These are phyloP conservation scores for Pythium volutum DNA, from an alignment of 352 stramenopile genomes.

Conservation along the genomic window DNA sequence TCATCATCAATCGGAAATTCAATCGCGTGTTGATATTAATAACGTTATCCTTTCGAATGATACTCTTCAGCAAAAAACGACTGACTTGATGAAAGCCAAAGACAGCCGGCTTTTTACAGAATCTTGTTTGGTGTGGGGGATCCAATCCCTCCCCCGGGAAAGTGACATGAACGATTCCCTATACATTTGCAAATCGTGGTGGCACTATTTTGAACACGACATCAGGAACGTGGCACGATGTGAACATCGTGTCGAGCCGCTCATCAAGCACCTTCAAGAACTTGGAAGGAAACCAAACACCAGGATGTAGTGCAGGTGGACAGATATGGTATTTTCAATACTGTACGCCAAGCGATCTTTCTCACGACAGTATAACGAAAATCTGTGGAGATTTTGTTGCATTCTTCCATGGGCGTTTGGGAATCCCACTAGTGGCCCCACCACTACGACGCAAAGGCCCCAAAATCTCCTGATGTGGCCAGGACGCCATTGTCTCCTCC, in stretches of 20 bases:
- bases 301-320: neutral
- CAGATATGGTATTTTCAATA: neutral
- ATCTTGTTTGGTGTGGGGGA: neutral
- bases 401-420: too few species aligned
- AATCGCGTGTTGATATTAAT: too few species aligned
- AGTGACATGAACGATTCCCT: neutral
- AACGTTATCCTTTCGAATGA: too few species aligned
- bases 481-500: too few species aligned
- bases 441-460: too few species aligned
- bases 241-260: neutral
- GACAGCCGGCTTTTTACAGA: neutral
- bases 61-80: too few species aligned
- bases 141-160: neutral
- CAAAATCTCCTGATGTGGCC: too few species aligned
- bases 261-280: neutral
- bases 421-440: too few species aligned
- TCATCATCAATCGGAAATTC: too few species aligned
- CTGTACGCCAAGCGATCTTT: neutral
- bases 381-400: too few species aligned
- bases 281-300: neutral
- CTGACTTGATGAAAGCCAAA: neutral
- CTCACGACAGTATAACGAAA: too few species aligned
- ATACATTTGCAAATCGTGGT: neutral
- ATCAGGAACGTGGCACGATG: neutral
- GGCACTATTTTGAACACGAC: neutral